These are phyloP conservation scores for Suillus clintonianus DNA, from an alignment of 768 basidiomycete species.

Conservation along the genomic window DNA sequence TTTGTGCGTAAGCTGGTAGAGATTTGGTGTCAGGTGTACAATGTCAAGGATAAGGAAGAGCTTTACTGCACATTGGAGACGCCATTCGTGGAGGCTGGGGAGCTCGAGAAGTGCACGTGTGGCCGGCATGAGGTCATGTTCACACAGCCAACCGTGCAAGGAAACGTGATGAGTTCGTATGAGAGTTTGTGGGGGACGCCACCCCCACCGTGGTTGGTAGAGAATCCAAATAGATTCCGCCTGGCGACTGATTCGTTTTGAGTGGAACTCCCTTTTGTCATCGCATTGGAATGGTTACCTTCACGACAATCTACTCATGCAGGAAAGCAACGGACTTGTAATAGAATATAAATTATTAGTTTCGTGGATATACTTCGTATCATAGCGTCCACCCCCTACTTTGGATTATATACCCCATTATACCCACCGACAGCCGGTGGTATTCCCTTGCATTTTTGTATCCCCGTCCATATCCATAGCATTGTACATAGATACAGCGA, in stretches of 20 bases:
- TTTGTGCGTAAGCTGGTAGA: conserved; percentile 28
- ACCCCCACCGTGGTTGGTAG: conserved; percentile 13
- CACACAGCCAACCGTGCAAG: conserved; percentile 15
- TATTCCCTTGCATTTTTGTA: background rate
- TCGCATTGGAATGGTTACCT: background rate
- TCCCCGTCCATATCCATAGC: background rate
- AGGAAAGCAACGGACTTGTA: background rate
- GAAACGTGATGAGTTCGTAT: conserved; percentile 21
- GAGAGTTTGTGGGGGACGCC: conserved; percentile 26
- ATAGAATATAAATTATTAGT: background rate
- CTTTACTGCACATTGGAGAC: conserved; percentile 21
- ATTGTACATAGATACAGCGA: background rate
- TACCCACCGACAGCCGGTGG: background rate
- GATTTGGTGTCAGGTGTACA: conserved; percentile 31
- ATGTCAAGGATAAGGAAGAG: conserved; percentile 18
- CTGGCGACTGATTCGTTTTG: conserved; percentile 2
- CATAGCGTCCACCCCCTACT: background rate
- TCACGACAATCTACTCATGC: background rate
- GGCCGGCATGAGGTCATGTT: conserved; percentile 7
- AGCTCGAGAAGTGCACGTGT: conserved; percentile 23
- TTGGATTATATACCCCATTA: background rate
- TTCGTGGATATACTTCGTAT: background rate
- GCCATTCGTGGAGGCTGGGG: conserved; percentile 24
- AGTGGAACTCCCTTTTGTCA: background rate
- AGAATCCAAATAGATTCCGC: conserved; percentile 5